Base-by-base conservation (phyloP, 2,329 filamentous ascomycete species). In the Pseudocercospora pini-densiflorae region DNA sequence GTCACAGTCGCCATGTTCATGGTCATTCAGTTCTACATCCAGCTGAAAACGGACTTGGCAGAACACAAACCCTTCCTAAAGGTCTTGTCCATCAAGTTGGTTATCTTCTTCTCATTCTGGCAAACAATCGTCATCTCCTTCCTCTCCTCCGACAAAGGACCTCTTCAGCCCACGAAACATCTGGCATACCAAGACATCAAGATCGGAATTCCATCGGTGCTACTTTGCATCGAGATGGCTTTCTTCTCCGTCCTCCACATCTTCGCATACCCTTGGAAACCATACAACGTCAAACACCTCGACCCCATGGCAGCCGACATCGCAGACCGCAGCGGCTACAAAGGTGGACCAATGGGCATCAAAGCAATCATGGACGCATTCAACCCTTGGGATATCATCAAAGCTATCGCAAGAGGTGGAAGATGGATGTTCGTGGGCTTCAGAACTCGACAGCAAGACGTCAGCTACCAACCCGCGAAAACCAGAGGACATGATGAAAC, bases 31-130 rank as follows among this genome's bases (percentile, higher is more conserved):
- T 95, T 95, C 78, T 97, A 97, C 78, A 78, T 91, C 31, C 92
- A 96, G 78, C 83, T 95, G 54, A 89, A 88, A 69, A 80, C 84
- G 0, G 87, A 92, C 65, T 84, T 97, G 27, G 84, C 85, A 7
- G 85, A 89, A 62, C 87, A 96, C 75, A 84, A 82, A 19, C 91
- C 92, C 0, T 90, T 94, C 71, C 79, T 94, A 70, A 97, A 97
- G 79, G 89, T 97, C 27, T 76, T 93, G 21, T 91, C 92, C 74
- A 95, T 97, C 80, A 97, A 97, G 79, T 85, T 96, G 29, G 92
- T 96, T 75, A 93, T 97, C 74, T 97, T 97, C 83, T 85, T 97
- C 71, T 93, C 90, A 40, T 96, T 96, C 79, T 97, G 93, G 93
- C 93, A 97, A 76, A 83, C 82, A 78, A 84, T 85, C 73, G 71